These are phyloP conservation scores for Tilletiaria anomala DNA, from an alignment of 1,284 basidiomycete species.

Conservation along the genomic window DNA sequence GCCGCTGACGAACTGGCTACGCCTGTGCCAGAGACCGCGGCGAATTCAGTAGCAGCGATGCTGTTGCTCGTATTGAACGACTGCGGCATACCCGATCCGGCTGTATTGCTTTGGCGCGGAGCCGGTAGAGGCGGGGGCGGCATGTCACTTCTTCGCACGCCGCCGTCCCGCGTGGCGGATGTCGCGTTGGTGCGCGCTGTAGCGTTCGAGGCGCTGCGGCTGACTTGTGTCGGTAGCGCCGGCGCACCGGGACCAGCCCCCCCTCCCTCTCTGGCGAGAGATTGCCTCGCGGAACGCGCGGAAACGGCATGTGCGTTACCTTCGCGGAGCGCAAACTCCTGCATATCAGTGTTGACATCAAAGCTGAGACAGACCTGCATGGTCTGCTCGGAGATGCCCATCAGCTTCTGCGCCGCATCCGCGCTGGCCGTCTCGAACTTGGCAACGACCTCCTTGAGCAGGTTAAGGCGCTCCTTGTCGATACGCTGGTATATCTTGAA, in stretches of 20 bases:
- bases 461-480: slow-evolving; percentile 25
- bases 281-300: neutral
- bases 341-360: slow-evolving; percentile 27
- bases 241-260: neutral
- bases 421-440: slow-evolving; percentile 27
- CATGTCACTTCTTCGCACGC: no score
- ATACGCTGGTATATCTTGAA: slow-evolving; percentile 30
- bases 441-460: slow-evolving; percentile 28
- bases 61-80: no score
- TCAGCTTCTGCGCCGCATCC: slow-evolving; percentile 24
- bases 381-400: slow-evolving; percentile 27
- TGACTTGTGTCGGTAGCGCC: neutral
- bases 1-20: slow-evolving; percentile 1
- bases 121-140: no score
- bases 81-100: no score
- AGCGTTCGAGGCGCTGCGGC: no score
- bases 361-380: slow-evolving; percentile 24
- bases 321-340: slow-evolving; percentile 19
- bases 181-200: no score
- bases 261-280: no score
- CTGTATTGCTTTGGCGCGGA: no score
- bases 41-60: no score
- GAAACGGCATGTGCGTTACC: slow-evolving; percentile 7
- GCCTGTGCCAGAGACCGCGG: neutral
- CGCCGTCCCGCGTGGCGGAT: no score